A percentile compares a stretch with the other conserved stretches of the same genome.
These are phyloP conservation scores for Cytospora piceicola DNA, from an alignment of 2,329 filamentous ascomycete genomes.

Conservation along the genomic window DNA sequence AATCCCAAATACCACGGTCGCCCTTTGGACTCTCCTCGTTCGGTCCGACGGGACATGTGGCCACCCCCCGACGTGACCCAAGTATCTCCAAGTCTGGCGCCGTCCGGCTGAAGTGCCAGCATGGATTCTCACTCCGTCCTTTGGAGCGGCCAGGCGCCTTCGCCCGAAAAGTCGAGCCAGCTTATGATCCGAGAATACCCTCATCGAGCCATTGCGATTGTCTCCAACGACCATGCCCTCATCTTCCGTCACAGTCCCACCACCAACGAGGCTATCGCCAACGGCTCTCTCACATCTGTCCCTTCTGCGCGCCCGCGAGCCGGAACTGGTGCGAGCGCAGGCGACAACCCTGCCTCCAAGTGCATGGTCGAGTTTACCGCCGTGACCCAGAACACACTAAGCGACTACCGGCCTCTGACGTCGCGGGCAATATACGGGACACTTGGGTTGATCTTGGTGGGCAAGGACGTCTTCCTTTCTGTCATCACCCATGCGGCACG, in stretches of 20 bases:
- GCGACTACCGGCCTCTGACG: conserved; percentile 76
- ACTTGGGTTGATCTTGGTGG: conserved; percentile 82
- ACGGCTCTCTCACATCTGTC: conserved; percentile 62
- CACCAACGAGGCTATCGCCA: conserved; percentile 61
- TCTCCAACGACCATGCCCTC: conserved; percentile 76
- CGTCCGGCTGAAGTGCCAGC: conserved; percentile 32
- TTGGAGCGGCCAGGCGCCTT: conserved; percentile 53
- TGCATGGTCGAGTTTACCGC: conserved; percentile 90
- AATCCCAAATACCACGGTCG: neutral
- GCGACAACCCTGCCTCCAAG: conserved; percentile 55
- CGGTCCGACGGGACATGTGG: conserved; percentile 30
- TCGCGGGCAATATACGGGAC: conserved; percentile 81
- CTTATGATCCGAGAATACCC: conserved; percentile 86
- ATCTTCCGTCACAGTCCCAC: conserved; percentile 79
- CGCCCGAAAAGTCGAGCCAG: conserved; percentile 68
- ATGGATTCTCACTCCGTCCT: conserved; percentile 52
- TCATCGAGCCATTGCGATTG: conserved; percentile 84
- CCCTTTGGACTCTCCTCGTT: conserved; percentile 4
- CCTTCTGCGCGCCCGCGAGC: conserved; percentile 50
- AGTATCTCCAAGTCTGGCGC: conserved; percentile 14
- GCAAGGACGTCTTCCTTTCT: conserved; percentile 85
- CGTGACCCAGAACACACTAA: conserved; percentile 66
- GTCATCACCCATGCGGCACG: conserved; percentile 80
- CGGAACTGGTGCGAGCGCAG: conserved; percentile 40
- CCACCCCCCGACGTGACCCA: conserved; percentile 24